Evolutionary conservation across 2,329 filamentous ascomycete species (phyloP).

Genomic region (Claviceps pazoutovae): DNA sequence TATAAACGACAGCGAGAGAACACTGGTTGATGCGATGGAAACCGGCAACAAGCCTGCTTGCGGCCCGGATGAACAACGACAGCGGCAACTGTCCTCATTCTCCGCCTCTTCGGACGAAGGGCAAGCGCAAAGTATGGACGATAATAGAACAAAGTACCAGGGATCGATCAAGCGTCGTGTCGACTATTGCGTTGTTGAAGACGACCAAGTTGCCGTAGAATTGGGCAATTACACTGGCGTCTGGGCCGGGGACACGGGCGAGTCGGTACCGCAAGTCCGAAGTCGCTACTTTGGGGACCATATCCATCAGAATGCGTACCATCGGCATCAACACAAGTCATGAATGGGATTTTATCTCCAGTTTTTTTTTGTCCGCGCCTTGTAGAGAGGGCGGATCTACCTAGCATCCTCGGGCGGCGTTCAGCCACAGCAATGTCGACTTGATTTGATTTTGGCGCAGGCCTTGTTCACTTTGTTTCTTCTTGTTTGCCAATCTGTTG

Average conservation of each 20-base stretch:
- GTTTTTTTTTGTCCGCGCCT: neutral
- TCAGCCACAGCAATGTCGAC: too few relatives aligned
- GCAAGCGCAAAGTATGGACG: neutral
- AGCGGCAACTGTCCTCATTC: neutral
- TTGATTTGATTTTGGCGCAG: too few relatives aligned
- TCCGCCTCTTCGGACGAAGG: neutral
- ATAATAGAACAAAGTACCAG: neutral
- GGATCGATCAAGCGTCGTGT: conserved; percentile 7
- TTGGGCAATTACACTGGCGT: conserved; percentile 12
- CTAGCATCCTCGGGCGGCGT: neutral
- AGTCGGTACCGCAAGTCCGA: conserved; percentile 6
- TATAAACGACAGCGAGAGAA: conserved; percentile 5
- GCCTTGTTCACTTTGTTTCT: neutral
- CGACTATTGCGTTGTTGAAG: conserved; percentile 7
- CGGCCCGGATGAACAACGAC: neutral
- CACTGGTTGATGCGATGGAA: conserved; percentile 2
- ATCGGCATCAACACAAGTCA: neutral
- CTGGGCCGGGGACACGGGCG: conserved; percentile 8
- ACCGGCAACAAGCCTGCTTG: neutral
- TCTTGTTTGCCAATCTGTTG: too few relatives aligned
- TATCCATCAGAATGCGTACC: conserved; percentile 8
- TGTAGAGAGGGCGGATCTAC: neutral
- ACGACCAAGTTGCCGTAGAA: conserved; percentile 1
- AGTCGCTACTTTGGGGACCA: conserved; percentile 10
- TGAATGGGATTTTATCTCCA: neutral